Evolutionary conservation across 2,329 filamentous ascomycete genomes (phyloP).

Genomic region (Diaporthe vexans): DNA sequence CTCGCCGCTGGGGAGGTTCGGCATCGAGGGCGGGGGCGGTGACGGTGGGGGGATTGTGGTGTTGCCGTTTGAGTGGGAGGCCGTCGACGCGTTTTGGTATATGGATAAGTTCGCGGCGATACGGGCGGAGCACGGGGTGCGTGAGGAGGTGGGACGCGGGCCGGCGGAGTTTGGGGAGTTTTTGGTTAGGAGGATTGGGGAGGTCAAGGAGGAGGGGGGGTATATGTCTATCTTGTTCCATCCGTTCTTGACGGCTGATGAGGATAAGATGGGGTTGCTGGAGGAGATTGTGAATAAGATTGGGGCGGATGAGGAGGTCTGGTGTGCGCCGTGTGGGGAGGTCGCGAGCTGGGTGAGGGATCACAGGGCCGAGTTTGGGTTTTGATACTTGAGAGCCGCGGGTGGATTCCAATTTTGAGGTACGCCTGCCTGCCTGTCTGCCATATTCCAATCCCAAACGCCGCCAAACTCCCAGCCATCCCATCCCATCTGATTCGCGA

Average conservation of each 20-base stretch:
- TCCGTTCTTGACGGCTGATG: slow-evolving; percentile 47
- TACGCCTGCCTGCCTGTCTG: background rate
- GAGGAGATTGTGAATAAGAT: slow-evolving; percentile 46
- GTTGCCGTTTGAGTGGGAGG: slow-evolving; percentile 50
- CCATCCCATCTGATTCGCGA: background rate
- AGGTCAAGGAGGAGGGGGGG: slow-evolving; percentile 42
- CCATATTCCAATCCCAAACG: background rate
- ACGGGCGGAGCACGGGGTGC: slow-evolving; percentile 43
- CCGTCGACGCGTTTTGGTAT: slow-evolving; percentile 51
- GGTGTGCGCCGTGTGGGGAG: slow-evolving; percentile 48
- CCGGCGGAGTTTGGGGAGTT: slow-evolving; percentile 43
- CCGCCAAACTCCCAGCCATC: background rate
- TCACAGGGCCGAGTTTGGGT: slow-evolving; percentile 41
- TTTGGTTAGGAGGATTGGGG: slow-evolving; percentile 45
- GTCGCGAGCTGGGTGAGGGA: slow-evolving; percentile 47
- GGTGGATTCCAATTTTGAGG: too few species aligned
- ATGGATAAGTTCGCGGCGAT: slow-evolving; percentile 48
- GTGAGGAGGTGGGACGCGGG: slow-evolving; percentile 39
- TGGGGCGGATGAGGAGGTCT: slow-evolving; percentile 44
- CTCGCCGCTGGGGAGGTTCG: slow-evolving; percentile 47
- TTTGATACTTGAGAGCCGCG: background rate
- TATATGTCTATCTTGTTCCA: slow-evolving; percentile 50
- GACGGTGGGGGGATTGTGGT: slow-evolving; percentile 43
- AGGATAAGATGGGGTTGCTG: slow-evolving; percentile 47
- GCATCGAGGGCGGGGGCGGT: slow-evolving; percentile 25